Evolutionary conservation across 169 alveolate genomes (phyloP), one percentile per base, ranked within the genome.

Genomic region (Cardiosporidium cionae): DNA sequence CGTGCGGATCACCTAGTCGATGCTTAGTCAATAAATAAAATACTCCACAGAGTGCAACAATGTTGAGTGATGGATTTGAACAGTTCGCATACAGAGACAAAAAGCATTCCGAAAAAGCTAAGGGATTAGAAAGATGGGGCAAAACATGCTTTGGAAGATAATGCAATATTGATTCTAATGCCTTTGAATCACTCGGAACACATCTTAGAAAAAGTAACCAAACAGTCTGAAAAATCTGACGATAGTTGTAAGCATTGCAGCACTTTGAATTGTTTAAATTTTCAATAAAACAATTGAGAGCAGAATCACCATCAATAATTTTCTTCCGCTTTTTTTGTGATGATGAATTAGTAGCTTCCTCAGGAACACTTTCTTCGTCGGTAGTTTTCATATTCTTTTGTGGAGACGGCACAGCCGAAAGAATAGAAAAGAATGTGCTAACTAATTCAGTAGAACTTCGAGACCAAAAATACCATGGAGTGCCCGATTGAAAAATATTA

Each of bases 1-100:
- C n/a, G n/a, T n/a, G n/a, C 0, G 78, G 83, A 29, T 68, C 65
- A 37, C 78, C 83, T 9, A 77, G 37, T 7, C 73, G 64, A 68
- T 69, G 72, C 36, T 77, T 68, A 32, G 78, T 54, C 44, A 77
- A 36, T 22, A 77, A 52, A 36, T 52, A 77, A 25, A 77, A 68
- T 22, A 77, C 33, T 0, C 83, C 83, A 0, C 74, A 68, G 9
- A 77, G 52, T 1, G 83, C 72, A 6, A 54, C 34, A n/a, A 77
- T 69, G 7, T 58, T 23, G 3, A 63, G 2, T 9, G 73, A 27
- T 3, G 37, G 0, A 29, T 63, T 9, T 0, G 5, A 25, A 22
- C 29, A 25, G 3, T 68, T 34, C 1, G 3, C 25, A 52, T 67
- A 76, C 4, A 72, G 35, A 3, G 28, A n/a, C 16, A 77, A 68